These are phyloP conservation scores for Niebla homalea DNA, from an alignment of 495 filamentous ascomycete species.

Conservation along the genomic window DNA sequence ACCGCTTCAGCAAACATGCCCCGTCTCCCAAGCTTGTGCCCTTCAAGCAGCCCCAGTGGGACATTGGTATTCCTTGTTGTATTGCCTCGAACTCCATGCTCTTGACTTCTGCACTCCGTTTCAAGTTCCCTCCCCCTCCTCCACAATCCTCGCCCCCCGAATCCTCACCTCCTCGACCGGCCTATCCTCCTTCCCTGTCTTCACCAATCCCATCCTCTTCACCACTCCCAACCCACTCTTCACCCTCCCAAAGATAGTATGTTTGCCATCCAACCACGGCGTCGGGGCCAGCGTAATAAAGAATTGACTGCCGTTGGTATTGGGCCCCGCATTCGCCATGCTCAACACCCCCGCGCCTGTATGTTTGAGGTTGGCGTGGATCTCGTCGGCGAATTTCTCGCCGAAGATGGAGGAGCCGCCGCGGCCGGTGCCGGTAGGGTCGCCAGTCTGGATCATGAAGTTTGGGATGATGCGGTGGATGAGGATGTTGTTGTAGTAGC, in stretches of 20 bases:
- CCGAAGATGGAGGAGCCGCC: slow-evolving; percentile 87
- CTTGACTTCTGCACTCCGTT: background rate
- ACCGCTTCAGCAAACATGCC: no score
- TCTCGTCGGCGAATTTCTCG: slow-evolving; percentile 92
- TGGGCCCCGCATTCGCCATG: slow-evolving; percentile 91
- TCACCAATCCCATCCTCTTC: slow-evolving; percentile 80
- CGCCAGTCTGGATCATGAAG: slow-evolving; percentile 96
- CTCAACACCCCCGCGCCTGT: slow-evolving; percentile 86
- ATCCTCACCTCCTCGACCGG: slow-evolving; percentile 79
- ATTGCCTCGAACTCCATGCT: background rate
- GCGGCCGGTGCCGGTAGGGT: slow-evolving; percentile 90
- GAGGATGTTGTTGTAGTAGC: slow-evolving; percentile 73
- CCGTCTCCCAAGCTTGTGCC: no score
- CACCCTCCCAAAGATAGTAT: slow-evolving; percentile 93
- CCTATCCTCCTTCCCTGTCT: slow-evolving; percentile 67
- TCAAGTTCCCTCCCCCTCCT: slow-evolving; percentile 31
- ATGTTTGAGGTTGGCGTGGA: slow-evolving; percentile 63
- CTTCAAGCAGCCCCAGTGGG: no score
- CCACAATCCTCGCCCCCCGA: slow-evolving; percentile 50
- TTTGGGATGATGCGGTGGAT: slow-evolving; percentile 93
- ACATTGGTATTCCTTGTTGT: background rate
- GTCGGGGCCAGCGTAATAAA: slow-evolving; percentile 93
- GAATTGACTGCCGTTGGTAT: slow-evolving; percentile 75
- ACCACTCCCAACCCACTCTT: slow-evolving; percentile 73
- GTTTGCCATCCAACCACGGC: slow-evolving; percentile 94